These are phyloP conservation scores for Arctostaphylos glauca DNA, from an alignment of 148 eudicot species.

Conservation along the genomic window DNA sequence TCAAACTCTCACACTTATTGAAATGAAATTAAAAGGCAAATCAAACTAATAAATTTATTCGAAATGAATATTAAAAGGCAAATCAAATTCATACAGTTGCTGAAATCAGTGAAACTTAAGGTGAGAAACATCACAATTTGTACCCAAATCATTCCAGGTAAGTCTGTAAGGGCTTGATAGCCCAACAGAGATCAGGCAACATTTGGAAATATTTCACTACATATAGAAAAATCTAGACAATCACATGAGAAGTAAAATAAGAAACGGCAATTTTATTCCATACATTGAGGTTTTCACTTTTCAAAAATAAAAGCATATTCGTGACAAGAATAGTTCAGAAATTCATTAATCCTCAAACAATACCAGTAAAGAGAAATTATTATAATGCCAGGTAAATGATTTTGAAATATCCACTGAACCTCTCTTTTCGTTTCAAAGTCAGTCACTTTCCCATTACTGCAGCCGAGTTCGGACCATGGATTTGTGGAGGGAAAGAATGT, in stretches of 20 bases:
- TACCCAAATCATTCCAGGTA: not conserved
- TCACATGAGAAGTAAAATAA: not conserved
- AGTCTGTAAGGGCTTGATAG: not conserved
- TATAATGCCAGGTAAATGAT: not conserved
- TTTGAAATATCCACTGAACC: not conserved
- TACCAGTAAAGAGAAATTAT: not conserved
- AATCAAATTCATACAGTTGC: no score
- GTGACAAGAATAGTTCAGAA: not conserved
- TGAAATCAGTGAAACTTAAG: not conserved
- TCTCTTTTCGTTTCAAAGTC: not conserved
- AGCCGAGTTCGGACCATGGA: not conserved
- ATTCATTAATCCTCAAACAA: not conserved
- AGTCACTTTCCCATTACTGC: no score
- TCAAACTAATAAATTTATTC: not conserved
- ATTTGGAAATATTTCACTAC: not conserved
- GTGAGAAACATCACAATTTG: not conserved
- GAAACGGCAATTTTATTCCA: not conserved
- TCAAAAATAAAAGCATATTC: not conserved
- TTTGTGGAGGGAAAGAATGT: not conserved
- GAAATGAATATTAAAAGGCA: not conserved
- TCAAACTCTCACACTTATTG: not conserved
- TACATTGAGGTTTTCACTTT: not conserved
- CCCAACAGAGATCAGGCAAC: not conserved
- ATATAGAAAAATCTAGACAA: not conserved
- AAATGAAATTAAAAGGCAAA: not conserved